Conservation (phyloP, 345 rosid species). For the Pugionium cornutum region DNA sequence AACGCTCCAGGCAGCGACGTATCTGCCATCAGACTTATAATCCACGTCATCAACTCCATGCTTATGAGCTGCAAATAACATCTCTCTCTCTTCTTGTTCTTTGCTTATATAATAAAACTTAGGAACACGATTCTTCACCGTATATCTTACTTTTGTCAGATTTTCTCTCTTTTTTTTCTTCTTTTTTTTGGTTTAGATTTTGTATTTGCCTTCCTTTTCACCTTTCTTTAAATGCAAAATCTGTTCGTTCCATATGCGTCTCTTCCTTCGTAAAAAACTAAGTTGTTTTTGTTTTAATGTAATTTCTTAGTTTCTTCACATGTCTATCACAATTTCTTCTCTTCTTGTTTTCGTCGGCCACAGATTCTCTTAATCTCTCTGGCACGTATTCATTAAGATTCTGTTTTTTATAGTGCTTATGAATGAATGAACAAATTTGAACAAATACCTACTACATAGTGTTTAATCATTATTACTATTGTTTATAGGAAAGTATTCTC, state of each 20-base stretch:
- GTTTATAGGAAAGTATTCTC: neutral
- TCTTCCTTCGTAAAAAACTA: too few species aligned
- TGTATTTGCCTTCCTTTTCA: neutral
- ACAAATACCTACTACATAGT: too few species aligned
- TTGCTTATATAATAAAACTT: conserved; percentile 31
- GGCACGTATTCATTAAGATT: neutral
- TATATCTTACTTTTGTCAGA: conserved; percentile 8
- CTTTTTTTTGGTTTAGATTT: conserved; percentile 33
- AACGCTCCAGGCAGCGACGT: conserved; percentile 55
- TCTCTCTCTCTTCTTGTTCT: neutral
- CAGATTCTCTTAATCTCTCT: neutral
- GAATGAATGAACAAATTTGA: neutral
- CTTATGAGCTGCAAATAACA: conserved; percentile 60
- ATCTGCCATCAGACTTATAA: conserved; percentile 57
- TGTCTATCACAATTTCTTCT: too few species aligned
- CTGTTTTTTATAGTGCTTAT: neutral
- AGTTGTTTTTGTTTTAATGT: neutral
- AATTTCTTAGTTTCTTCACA: too few species aligned
- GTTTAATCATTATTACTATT: neutral
- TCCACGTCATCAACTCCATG: conserved; percentile 73
- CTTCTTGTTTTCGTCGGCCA: neutral
- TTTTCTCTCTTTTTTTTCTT: neutral
- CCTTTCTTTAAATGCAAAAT: conserved; percentile 18
- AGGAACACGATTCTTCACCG: conserved; percentile 21
- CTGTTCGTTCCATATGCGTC: neutral